A percentile compares a stretch with the other conserved stretches of the same genome.
Conservation (phyloP, 345 rosid genomes). For the Bruguiera gymnorhiza region DNA sequence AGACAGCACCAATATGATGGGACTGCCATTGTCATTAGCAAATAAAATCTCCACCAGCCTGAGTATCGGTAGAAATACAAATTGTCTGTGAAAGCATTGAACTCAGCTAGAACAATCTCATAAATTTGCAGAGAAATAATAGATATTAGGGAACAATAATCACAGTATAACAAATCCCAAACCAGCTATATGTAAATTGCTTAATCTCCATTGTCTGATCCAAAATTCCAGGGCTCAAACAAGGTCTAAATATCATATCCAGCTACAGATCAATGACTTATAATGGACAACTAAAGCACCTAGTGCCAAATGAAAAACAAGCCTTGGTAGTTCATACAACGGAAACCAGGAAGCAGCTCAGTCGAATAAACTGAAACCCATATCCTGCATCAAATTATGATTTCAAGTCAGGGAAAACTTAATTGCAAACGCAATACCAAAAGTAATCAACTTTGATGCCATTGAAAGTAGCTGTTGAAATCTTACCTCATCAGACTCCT, state of each 20-base stretch:
- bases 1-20: no score
- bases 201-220: conserved; percentile 18
- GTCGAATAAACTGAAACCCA: conserved; percentile 86
- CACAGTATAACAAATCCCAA: background rate
- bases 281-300: conserved; percentile 15
- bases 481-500: conserved; percentile 72
- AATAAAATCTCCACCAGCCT: no score
- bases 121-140: no score
- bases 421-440: no score
- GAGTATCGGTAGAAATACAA: no score
- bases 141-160: background rate
- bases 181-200: conserved; percentile 5
- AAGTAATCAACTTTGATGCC: no score
- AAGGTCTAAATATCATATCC: conserved; percentile 17
- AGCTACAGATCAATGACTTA: conserved; percentile 28
- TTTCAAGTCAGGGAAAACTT: background rate
- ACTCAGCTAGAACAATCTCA: no score
- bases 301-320: conserved; percentile 1
- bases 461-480: background rate
- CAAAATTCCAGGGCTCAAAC: conserved; percentile 20
- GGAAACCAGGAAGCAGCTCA: conserved; percentile 18
- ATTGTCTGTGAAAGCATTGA: no score
- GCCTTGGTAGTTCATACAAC: conserved; percentile 2
- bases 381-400: conserved; percentile 43
- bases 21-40: no score